phyloP scores from a whole-genome alignment of 2,329 filamentous ascomycete genomes.

The Setomelanomma holmii region DNA sequence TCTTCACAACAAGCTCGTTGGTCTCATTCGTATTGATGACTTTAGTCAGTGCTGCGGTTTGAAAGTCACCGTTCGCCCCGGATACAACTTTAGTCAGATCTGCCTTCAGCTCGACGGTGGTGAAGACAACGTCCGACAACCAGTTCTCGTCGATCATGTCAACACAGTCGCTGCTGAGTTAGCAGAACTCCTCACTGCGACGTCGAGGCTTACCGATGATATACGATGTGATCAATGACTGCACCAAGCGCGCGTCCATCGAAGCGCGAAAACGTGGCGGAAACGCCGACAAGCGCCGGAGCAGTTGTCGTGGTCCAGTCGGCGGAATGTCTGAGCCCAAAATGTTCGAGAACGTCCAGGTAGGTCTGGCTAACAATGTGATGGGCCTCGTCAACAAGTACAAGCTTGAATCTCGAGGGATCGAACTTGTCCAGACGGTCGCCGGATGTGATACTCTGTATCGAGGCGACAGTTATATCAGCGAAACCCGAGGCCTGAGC shows the following conservation, averaged over 20 bases:
- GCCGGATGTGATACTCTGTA: constrained; percentile 81
- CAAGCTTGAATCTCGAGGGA: constrained; percentile 79
- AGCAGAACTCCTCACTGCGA: not conserved
- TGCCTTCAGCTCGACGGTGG: constrained; percentile 83
- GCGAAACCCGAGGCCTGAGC: constrained; percentile 77
- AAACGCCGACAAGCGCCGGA: constrained; percentile 81
- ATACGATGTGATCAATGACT: constrained; percentile 94
- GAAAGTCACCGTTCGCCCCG: constrained; percentile 77
- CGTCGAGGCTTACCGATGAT: constrained; percentile 69
- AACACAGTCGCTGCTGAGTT: constrained; percentile 64
- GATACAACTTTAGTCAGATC: constrained; percentile 76
- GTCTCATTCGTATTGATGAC: constrained; percentile 82
- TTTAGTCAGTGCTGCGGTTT: constrained; percentile 75
- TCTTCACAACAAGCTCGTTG: constrained; percentile 84
- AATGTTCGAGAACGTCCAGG: constrained; percentile 76
- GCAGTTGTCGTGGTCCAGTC: constrained; percentile 37
- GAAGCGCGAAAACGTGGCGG: constrained; percentile 79
- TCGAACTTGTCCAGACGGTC: constrained; percentile 84
- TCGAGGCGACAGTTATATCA: constrained; percentile 92
- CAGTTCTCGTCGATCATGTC: constrained; percentile 89
- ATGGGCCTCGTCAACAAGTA: constrained; percentile 95
- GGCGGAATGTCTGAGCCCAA: constrained; percentile 67
- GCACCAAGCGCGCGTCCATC: constrained; percentile 83
- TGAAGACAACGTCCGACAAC: constrained; percentile 92
- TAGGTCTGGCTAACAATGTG: constrained; percentile 91